Conservation (phyloP, 139 green algal genomes). For the Limnomonas spitsbergensis region DNA sequence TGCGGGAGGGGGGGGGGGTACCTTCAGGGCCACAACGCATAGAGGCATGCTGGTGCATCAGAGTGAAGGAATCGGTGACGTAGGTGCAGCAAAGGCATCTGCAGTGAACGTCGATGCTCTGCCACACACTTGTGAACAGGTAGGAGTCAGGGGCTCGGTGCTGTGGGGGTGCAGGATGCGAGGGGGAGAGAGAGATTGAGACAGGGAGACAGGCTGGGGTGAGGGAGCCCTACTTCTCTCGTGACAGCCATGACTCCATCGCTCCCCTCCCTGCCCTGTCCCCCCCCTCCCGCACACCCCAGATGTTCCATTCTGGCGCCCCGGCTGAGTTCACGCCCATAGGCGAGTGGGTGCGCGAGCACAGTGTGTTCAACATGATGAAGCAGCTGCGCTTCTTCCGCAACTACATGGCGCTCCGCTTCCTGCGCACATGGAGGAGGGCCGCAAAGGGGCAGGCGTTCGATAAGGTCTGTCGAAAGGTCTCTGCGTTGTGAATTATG, state of each 20-base stretch:
- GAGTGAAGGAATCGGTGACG: too few species aligned
- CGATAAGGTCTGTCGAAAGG: conserved; percentile 21
- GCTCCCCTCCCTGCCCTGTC: neutral
- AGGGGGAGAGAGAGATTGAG: too few species aligned
- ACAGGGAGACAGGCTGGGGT: too few species aligned
- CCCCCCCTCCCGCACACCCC: neutral
- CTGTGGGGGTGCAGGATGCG: too few species aligned
- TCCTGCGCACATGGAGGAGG: conserved; percentile 46
- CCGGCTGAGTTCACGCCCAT: conserved; percentile 50
- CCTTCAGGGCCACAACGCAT: too few species aligned
- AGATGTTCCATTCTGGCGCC: conserved; percentile 13
- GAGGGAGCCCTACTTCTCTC: too few species aligned
- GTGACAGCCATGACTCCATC: too few species aligned
- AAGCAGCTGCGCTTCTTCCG: conserved; percentile 55
- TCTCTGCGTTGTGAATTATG: neutral
- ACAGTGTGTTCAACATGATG: conserved; percentile 57
- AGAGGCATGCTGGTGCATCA: too few species aligned
- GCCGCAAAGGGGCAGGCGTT: conserved; percentile 30
- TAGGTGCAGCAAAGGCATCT: too few species aligned
- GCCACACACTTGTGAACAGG: neutral
- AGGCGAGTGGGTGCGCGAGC: conserved; percentile 56
- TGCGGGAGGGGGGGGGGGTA: too few species aligned
- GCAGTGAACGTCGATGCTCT: too few species aligned
- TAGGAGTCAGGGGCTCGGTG: too few species aligned
- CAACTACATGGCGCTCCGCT: conserved; percentile 39